These are phyloP conservation scores for Lachancea quebecensis DNA, from an alignment of 805 yeast species.

Conservation along the genomic window DNA sequence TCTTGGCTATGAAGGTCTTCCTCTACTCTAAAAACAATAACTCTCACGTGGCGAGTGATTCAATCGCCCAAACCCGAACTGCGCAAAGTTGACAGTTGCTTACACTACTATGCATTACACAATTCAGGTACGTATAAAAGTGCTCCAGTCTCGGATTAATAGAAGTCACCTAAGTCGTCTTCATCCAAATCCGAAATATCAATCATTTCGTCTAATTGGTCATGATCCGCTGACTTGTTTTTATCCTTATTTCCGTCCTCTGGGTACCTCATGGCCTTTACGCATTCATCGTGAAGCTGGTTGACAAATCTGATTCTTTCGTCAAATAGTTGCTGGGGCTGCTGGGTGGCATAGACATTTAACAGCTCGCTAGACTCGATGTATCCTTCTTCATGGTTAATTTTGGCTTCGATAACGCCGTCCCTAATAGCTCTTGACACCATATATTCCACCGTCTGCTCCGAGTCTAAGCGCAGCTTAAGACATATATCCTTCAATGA, in stretches of 20 bases:
- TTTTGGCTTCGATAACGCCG: slow-evolving; percentile 92
- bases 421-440: slow-evolving; percentile 96
- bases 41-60: too few species aligned
- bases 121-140: not conserved
- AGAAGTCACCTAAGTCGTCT: slow-evolving; percentile 10
- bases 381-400: slow-evolving; percentile 83
- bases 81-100: too few species aligned
- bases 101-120: not conserved
- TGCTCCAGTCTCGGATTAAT: not conserved
- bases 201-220: slow-evolving; percentile 26
- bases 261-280: slow-evolving; percentile 93
- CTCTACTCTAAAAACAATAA: too few species aligned
- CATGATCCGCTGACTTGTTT: slow-evolving; percentile 17
- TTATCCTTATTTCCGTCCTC: slow-evolving; percentile 26
- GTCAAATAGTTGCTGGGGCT: slow-evolving; percentile 83
- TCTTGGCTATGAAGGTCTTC: too few species aligned
- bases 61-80: too few species aligned
- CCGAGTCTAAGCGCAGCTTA: slow-evolving; percentile 85
- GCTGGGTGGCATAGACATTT: slow-evolving; percentile 80
- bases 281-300: slow-evolving; percentile 82
- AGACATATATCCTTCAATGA: slow-evolving; percentile 91
- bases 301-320: slow-evolving; percentile 92
- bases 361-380: slow-evolving; percentile 84
- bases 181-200: slow-evolving; percentile 31
- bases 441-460: slow-evolving; percentile 93